Conservation (phyloP, 192 early-diverging fungal species). For the Coemansia nantahalensis region DNA sequence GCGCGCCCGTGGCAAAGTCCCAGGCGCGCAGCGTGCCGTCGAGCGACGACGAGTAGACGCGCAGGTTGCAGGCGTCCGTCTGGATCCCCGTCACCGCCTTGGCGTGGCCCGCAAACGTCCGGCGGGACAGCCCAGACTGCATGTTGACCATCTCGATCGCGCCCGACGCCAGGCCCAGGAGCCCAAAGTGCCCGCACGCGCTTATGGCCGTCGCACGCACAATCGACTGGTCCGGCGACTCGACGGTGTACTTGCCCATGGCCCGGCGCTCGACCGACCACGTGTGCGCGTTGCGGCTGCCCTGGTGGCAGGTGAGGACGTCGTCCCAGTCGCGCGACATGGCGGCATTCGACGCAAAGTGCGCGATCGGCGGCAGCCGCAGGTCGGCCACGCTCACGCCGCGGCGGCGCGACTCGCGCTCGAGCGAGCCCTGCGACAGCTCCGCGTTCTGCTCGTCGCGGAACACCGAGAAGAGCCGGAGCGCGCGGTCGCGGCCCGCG, state of each 20-base stretch:
- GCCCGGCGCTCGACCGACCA: conserved; percentile 82
- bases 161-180: conserved; percentile 77
- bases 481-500: conserved; percentile 77
- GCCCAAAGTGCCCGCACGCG: conserved; percentile 91
- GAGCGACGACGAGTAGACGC: conserved; percentile 72
- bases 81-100: conserved; percentile 81
- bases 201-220: conserved; percentile 70
- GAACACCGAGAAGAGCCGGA: conserved; percentile 81
- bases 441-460: conserved; percentile 82
- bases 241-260: conserved; percentile 67
- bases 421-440: conserved; percentile 69
- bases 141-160: conserved; percentile 89
- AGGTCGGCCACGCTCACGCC: conserved; percentile 62
- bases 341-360: conserved; percentile 65
- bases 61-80: conserved; percentile 69
- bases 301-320: conserved; percentile 82
- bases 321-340: conserved; percentile 90
- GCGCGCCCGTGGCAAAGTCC: conserved; percentile 70
- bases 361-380: conserved; percentile 70
- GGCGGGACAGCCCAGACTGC: conserved; percentile 84
- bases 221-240: conserved; percentile 58
- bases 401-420: conserved; percentile 57
- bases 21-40: conserved; percentile 79
- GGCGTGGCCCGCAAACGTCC: conserved; percentile 69
- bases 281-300: conserved; percentile 66